phyloP scores from a whole-genome alignment of 1,284 basidiomycete species.

The Papiliotrema flavescens region DNA sequence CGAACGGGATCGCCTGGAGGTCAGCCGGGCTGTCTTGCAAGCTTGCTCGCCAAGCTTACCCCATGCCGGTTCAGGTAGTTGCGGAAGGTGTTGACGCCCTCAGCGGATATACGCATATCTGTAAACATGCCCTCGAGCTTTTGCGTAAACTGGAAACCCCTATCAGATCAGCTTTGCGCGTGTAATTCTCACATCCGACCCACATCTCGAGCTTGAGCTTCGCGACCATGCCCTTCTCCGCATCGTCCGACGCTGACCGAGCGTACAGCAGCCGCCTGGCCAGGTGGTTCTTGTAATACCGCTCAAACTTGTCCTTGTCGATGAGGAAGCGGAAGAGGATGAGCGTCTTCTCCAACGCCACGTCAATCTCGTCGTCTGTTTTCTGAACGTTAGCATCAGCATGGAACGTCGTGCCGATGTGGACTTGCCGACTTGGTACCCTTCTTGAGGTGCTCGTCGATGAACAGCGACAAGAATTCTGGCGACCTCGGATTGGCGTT shows the following conservation, averaged over 20 bases:
- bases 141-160: conserved; percentile 95
- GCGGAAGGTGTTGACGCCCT: conserved; percentile 71
- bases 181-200: not conserved
- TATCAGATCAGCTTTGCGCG: conserved; percentile 6
- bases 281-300: conserved; percentile 95
- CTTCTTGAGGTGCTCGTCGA: conserved; percentile 94
- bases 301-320: conserved; percentile 97
- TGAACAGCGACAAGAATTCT: conserved; percentile 94
- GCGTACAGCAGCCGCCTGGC: conserved; percentile 84
- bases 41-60: conserved; percentile 9
- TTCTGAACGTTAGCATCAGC: conserved; percentile 58
- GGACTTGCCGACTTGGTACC: conserved; percentile 83
- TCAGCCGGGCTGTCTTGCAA: not conserved
- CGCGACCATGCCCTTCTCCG: conserved; percentile 94
- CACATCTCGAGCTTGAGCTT: conserved; percentile 86
- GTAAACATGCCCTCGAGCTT: conserved; percentile 99
- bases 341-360: conserved; percentile 88
- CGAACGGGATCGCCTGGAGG: conserved; percentile 63
- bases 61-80: conserved; percentile 30
- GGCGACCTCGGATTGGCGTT: conserved; percentile 84
- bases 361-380: conserved; percentile 88
- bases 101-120: conserved; percentile 87
- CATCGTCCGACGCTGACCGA: conserved; percentile 92
- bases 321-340: conserved; percentile 89
- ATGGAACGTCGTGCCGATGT: not conserved